phyloP scores from a whole-genome alignment of 2,329 filamentous ascomycete genomes.

The Leptographium galeiforme region DNA sequence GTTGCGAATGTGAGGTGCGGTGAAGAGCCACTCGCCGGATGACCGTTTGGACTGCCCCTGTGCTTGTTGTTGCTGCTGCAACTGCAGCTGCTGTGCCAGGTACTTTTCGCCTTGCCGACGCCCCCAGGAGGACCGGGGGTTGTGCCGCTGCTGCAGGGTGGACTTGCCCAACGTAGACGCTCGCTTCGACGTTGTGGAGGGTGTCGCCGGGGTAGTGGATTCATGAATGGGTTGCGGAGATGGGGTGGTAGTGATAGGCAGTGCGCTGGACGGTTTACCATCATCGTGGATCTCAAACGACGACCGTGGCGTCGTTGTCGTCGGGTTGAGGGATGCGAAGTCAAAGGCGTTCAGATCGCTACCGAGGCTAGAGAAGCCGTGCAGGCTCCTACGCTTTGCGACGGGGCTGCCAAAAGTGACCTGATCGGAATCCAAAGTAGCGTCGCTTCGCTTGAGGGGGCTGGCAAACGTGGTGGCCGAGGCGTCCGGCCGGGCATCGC shows the following conservation, averaged over 20 bases:
- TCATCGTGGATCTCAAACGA: constrained; percentile 35
- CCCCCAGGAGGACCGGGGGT: constrained; percentile 52
- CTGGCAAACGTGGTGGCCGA: constrained; percentile 52
- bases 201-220: constrained; percentile 27
- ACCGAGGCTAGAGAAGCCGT: constrained; percentile 53
- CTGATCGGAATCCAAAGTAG: constrained; percentile 76
- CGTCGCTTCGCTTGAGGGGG: constrained; percentile 83
- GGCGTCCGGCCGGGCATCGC: constrained; percentile 30
- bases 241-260: constrained; percentile 2
- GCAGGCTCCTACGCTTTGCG: constrained; percentile 79
- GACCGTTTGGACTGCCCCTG: constrained; percentile 3
- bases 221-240: constrained; percentile 23
- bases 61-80: constrained; percentile 20
- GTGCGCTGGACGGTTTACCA: constrained; percentile 35
- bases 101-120: constrained; percentile 44
- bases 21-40: constrained; percentile 18
- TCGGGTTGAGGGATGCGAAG: constrained; percentile 8
- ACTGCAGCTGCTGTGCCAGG: constrained; percentile 30
- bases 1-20: constrained; percentile 43
- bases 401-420: constrained; percentile 69
- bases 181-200: constrained; percentile 48
- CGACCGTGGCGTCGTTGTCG: constrained; percentile 20
- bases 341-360: constrained; percentile 68
- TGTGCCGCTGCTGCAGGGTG: constrained; percentile 72
- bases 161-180: constrained; percentile 72